Conservation (phyloP, 306 rosid genomes). For the Quercus glauca region DNA sequence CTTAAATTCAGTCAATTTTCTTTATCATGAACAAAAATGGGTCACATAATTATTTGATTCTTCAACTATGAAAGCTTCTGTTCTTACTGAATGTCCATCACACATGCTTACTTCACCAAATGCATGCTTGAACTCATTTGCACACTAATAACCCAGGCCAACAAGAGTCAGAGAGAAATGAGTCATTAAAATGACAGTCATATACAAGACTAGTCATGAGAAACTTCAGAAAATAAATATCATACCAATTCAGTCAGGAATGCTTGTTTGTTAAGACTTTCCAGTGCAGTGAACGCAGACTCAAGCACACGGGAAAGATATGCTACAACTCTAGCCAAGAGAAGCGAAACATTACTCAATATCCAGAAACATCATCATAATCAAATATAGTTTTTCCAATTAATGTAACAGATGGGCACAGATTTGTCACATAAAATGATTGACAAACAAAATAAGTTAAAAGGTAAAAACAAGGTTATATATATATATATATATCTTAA, state of each 20-base stretch:
- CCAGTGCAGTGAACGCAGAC: conserved; percentile 92
- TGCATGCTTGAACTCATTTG: background rate
- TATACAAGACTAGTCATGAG: background rate
- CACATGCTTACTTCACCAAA: background rate
- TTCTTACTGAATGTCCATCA: background rate
- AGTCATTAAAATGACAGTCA: conserved; percentile 10
- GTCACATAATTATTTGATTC: background rate
- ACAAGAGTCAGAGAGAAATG: background rate
- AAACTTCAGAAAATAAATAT: conserved; percentile 14
- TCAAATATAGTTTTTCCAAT: background rate
- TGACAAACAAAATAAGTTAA: background rate
- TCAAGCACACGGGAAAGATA: conserved; percentile 98
- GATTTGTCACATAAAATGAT: conserved; percentile 4
- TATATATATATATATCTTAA: conserved; percentile 3
- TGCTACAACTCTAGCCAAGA: conserved; percentile 77
- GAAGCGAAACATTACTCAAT: conserved; percentile 22
- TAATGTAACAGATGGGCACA: background rate
- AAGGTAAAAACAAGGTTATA: conserved; percentile 9
- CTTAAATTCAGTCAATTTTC: background rate
- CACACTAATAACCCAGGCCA: conserved; percentile 5
- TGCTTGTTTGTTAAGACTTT: conserved; percentile 98
- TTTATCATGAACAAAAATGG: background rate
- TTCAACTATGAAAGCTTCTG: background rate
- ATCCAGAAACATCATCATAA: conserved; percentile 27
- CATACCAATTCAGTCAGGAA: conserved; percentile 87